Conservation (phyloP, 1,284 basidiomycete species). For the Malassezia equina region DNA sequence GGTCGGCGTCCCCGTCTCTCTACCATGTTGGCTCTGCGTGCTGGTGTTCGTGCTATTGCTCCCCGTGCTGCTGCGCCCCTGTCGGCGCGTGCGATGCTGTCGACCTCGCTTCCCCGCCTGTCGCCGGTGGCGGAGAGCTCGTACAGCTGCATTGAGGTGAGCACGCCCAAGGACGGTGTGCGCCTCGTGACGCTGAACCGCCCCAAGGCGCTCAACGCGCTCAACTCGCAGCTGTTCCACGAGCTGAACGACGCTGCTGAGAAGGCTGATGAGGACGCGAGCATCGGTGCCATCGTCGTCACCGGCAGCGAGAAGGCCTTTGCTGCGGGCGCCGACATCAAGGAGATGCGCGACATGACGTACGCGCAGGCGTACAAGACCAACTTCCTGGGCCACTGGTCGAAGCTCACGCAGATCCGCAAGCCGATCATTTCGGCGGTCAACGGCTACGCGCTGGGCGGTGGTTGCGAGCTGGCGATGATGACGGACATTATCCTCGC, state of each 20-base stretch:
- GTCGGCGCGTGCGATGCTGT: slow-evolving; percentile 19
- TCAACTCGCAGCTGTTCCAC: slow-evolving; percentile 50
- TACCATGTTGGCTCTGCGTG: slow-evolving; percentile 22
- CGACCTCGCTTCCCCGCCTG: slow-evolving; percentile 31
- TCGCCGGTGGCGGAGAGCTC: slow-evolving; percentile 14
- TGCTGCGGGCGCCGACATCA: slow-evolving; percentile 85
- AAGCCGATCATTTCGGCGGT: slow-evolving; percentile 96
- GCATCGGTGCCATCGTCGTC: slow-evolving; percentile 68
- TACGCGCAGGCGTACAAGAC: slow-evolving; percentile 77
- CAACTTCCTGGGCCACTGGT: slow-evolving; percentile 84
- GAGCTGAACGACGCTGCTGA: slow-evolving; percentile 74
- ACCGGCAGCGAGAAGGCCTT: slow-evolving; percentile 90
- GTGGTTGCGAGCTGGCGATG: slow-evolving; percentile 49
- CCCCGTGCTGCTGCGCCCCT: slow-evolving; percentile 15
- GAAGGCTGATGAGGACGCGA: slow-evolving; percentile 54
- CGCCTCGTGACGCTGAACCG: slow-evolving; percentile 85
- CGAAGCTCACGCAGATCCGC: slow-evolving; percentile 61
- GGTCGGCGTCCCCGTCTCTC: not conserved
- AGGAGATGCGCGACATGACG: slow-evolving; percentile 83
- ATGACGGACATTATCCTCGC: slow-evolving; percentile 84
- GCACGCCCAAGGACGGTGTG: slow-evolving; percentile 65
- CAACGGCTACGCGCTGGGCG: slow-evolving; percentile 83
- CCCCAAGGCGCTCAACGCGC: slow-evolving; percentile 78
- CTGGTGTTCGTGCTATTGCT: slow-evolving; percentile 15
- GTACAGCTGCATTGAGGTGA: slow-evolving; percentile 64